Evolutionary conservation across 768 basidiomycete genomes (phyloP).

Genomic region (Clitopilus passeckerianus): DNA sequence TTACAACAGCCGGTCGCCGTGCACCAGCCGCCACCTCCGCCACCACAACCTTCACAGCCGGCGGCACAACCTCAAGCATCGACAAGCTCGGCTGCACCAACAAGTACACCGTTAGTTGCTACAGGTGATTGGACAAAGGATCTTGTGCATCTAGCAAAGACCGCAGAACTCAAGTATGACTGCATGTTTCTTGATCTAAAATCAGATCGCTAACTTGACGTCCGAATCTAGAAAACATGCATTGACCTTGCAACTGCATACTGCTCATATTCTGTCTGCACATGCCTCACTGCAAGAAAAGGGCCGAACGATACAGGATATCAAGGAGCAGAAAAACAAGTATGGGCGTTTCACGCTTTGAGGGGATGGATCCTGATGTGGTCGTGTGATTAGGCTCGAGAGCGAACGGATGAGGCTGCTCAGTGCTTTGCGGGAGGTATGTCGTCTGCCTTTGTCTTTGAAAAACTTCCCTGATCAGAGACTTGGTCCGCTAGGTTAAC

Average conservation of each 20-base stretch:
- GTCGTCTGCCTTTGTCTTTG: slow-evolving; percentile 6
- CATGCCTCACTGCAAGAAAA: slow-evolving; percentile 78
- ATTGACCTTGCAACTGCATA: slow-evolving; percentile 77
- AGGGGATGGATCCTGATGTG: not conserved
- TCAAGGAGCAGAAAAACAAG: slow-evolving; percentile 84
- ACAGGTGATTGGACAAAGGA: slow-evolving; percentile 87
- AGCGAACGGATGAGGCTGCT: slow-evolving; percentile 70
- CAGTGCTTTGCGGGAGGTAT: slow-evolving; percentile 64
- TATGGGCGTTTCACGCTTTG: slow-evolving; percentile 24
- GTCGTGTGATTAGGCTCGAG: slow-evolving; percentile 50
- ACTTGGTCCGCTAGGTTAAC: slow-evolving; percentile 48
- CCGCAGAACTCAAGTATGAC: slow-evolving; percentile 82
- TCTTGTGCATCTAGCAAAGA: slow-evolving; percentile 81
- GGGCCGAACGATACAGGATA: slow-evolving; percentile 71
- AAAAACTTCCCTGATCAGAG: slow-evolving; percentile 1
- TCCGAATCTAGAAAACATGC: slow-evolving; percentile 64
- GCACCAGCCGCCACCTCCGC: slow-evolving; percentile 24
- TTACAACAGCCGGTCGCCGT: slow-evolving; percentile 9
- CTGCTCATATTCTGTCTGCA: slow-evolving; percentile 81
- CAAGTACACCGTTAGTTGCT: slow-evolving; percentile 53
- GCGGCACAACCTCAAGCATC: slow-evolving; percentile 15
- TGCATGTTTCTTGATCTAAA: not conserved
- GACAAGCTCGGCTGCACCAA: slow-evolving; percentile 14
- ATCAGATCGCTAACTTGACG: slow-evolving; percentile 4
- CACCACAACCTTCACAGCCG: slow-evolving; percentile 11